Evolutionary conservation across 2,329 filamentous ascomycete species (phyloP), one percentile per base, ranked within the genome.

Genomic region (Aspergillus novoparasiticus): DNA sequence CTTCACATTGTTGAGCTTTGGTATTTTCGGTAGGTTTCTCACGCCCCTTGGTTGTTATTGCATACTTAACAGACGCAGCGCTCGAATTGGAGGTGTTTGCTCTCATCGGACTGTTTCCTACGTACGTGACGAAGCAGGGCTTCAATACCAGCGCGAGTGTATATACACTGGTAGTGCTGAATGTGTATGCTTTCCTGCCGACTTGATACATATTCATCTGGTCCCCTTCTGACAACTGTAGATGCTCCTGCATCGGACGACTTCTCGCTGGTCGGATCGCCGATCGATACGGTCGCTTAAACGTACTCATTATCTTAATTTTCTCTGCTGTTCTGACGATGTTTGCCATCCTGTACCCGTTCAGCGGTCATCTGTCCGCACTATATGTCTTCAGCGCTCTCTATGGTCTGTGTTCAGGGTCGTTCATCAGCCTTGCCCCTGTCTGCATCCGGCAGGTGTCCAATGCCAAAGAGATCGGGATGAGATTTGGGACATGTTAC

Each of bases 391-490:
- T 82, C 50, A 73, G 78, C 19, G 77, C 76, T 0, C 56, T 84
- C 0, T 85, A 82, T 69, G 83, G 83, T 0, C 77, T 84, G 19
- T 80, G 78, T 0, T 82, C 81, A 0, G 82, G 82, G 0, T 81
- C 80, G 0, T 84, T 82, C 64, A 74, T 85, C 50, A 80, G 79
- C 12, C 74, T 83, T 0, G 76, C 79, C 1, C 67, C 75, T 30
- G 82, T 82, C 0, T 84, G 82, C 28, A 76, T 84, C 60, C 80
- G 81, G 1, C 80, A 83, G 56, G 78, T 83, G 4, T 84, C 81
- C 21, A 76, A 80, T 26, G 75, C 80, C 0, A 82, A 81, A 55
- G 79, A 84, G 54, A 83, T 83, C 48, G 82, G 82, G 9, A 72
- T 80, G 62, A 79, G 80, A 26, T 82, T 76, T 72, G 83, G 83